These are phyloP conservation scores for Moringa oleifera DNA, from an alignment of 345 rosid genomes.

Conservation along the genomic window DNA sequence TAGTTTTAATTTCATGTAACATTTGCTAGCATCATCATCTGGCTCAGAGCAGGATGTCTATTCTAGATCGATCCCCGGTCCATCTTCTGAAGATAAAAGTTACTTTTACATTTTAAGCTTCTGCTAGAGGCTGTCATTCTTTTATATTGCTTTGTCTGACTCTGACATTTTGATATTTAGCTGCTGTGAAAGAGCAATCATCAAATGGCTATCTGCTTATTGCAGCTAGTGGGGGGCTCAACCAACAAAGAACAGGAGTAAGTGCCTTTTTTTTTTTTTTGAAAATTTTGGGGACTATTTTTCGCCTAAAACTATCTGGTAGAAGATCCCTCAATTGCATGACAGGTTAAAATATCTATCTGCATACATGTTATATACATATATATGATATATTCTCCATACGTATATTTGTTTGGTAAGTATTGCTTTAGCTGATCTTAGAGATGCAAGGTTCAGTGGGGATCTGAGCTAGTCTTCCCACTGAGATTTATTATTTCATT, in stretches of 20 bases:
- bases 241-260: constrained; percentile 99
- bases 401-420: not conserved
- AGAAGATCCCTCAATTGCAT: constrained; percentile 10
- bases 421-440: constrained; percentile 13
- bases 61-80: too few species aligned
- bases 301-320: not conserved
- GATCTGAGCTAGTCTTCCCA: not conserved
- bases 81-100: not conserved
- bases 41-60: not conserved
- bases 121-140: not conserved
- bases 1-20: too few species aligned
- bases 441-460: not conserved
- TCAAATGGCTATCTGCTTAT: constrained; percentile 97
- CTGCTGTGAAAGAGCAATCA: constrained; percentile 48
- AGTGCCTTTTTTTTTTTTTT: constrained; percentile 40
- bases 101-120: not conserved
- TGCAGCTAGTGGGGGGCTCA: constrained; percentile 96
- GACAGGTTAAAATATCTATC: not conserved
- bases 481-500: not conserved
- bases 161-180: constrained; percentile 27
- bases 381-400: too few species aligned
- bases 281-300: too few species aligned
- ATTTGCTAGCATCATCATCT: not conserved
- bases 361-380: not conserved
- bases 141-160: too few species aligned